These are phyloP conservation scores for Tubosaeta sp. DNA, from an alignment of 768 basidiomycete species.

Conservation along the genomic window DNA sequence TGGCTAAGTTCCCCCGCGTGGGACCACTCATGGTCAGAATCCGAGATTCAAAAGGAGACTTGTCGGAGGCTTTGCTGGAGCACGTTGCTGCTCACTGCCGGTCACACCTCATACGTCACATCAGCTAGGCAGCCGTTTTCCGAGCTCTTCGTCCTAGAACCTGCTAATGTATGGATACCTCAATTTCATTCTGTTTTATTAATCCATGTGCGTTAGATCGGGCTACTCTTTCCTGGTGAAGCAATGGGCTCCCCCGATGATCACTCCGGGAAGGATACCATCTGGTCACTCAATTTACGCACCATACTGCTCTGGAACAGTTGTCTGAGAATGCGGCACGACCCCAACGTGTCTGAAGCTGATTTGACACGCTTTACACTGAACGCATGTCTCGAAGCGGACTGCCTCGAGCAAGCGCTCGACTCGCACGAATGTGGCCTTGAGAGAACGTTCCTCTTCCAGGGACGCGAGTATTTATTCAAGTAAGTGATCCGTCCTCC, in stretches of 20 bases:
- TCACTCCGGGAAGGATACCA: conserved; percentile 53
- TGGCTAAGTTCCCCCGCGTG: conserved; percentile 67
- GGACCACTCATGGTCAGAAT: conserved; percentile 53
- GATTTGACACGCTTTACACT: conserved; percentile 62
- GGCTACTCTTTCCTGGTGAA: conserved; percentile 75
- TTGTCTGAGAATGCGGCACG: conserved; percentile 57
- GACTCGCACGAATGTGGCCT: conserved; percentile 62
- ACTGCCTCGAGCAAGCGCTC: conserved; percentile 58
- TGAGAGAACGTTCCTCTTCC: conserved; percentile 64
- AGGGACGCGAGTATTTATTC: conserved; percentile 71
- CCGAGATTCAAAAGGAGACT: conserved; percentile 66
- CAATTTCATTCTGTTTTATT: conserved; percentile 1
- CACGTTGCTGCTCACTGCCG: conserved; percentile 57
- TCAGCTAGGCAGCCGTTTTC: conserved; percentile 37
- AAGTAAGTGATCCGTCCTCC: conserved; percentile 46
- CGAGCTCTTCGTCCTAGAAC: conserved; percentile 57
- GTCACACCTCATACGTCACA: conserved; percentile 56
- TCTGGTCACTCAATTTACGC: conserved; percentile 74
- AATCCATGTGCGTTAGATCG: conserved; percentile 42
- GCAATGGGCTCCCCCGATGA: conserved; percentile 33
- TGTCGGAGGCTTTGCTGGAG: conserved; percentile 75
- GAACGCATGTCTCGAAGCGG: conserved; percentile 67
- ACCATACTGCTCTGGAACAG: conserved; percentile 70
- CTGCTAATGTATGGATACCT: conserved; percentile 52
- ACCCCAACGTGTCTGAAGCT: conserved; percentile 37